These are phyloP conservation scores for Podaxis rugospora DNA, from an alignment of 768 basidiomycete species.

Conservation along the genomic window DNA sequence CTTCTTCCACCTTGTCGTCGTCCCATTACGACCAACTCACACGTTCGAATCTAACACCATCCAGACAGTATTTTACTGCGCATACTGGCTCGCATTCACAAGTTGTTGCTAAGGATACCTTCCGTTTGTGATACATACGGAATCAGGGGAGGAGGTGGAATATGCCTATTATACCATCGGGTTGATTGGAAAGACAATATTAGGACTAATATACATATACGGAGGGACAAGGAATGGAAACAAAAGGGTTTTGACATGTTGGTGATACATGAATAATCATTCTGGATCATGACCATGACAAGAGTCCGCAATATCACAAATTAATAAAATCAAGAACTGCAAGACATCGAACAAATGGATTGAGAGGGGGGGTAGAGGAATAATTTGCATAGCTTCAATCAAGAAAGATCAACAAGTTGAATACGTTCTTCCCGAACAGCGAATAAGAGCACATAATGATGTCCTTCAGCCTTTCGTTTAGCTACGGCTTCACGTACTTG, in stretches of 20 bases:
- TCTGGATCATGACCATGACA: not conserved
- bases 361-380: not conserved
- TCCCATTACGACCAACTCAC: slow-evolving; percentile 72
- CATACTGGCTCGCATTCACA: not conserved
- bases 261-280: not conserved
- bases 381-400: not conserved
- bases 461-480: slow-evolving; percentile 61
- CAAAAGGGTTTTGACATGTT: not conserved
- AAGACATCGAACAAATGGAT: too few species aligned
- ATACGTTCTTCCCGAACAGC: slow-evolving; percentile 66
- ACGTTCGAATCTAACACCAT: slow-evolving; percentile 52
- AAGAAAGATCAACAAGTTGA: slow-evolving; percentile 33
- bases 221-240: not conserved
- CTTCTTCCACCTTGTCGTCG: slow-evolving; percentile 68
- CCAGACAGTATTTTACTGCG: slow-evolving; percentile 47
- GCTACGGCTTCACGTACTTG: slow-evolving; percentile 64
- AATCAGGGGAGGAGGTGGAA: slow-evolving; percentile 47
- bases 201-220: not conserved
- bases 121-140: slow-evolving; percentile 52
- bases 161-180: slow-evolving; percentile 73
- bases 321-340: not conserved
- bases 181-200: slow-evolving; percentile 36
- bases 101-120: slow-evolving; percentile 36
- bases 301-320: not conserved
- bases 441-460: slow-evolving; percentile 58